Base-by-base conservation (phyloP, 768 basidiomycete species). In the Lactarius akahatsu region DNA sequence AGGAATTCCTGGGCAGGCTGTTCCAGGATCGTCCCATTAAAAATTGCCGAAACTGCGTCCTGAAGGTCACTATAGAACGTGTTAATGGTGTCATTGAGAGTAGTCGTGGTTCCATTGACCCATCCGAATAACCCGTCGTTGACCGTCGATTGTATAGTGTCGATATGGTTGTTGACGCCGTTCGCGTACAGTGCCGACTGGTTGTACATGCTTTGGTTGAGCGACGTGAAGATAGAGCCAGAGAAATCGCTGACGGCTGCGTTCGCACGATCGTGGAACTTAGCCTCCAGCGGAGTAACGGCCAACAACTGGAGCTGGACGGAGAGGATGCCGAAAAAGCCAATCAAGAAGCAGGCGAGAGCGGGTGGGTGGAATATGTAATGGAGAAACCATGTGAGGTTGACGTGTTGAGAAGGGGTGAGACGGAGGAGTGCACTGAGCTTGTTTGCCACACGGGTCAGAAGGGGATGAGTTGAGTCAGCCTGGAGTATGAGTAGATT, bases 351-450 rank as follows among this genome's bases (percentile, higher is more conserved):
- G 73, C 95, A 92, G 0, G 92, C 90, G 55, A 96, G 83, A 0
- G 94, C 95, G 1, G 93, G 91, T 2, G 94, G 86, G 73, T 98
- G 92, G 76, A 94, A 92, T 65, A 99, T 80, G 78, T 97, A 97
- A 72, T 91, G 84, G 72, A 91, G 81, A 77, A 96, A 93, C 93
- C 94, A 99, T 65, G 87, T 86, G 20, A 92, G 76, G 71, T 91
- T 84, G 30, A 82, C 83, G 71, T 92, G 85, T 66, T 89, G 82
- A 43, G 81, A 77, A 7, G 87, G 83, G 9, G 82, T 81, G 65
- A 94, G 78, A 52, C 76, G 83, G 38, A 93, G 73, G 58, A 77
- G 74, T 6, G 77, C 64, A 7, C 85, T 79, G 7, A 93, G 65
- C 26, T 74, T 74, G 73, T 87, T 86, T 47, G 84, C 81, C 64